A percentile compares a stretch with the other conserved stretches of the same genome.
Conservation (phyloP, 192 early-diverging fungal species). For the Anaeromyces robustus region DNA sequence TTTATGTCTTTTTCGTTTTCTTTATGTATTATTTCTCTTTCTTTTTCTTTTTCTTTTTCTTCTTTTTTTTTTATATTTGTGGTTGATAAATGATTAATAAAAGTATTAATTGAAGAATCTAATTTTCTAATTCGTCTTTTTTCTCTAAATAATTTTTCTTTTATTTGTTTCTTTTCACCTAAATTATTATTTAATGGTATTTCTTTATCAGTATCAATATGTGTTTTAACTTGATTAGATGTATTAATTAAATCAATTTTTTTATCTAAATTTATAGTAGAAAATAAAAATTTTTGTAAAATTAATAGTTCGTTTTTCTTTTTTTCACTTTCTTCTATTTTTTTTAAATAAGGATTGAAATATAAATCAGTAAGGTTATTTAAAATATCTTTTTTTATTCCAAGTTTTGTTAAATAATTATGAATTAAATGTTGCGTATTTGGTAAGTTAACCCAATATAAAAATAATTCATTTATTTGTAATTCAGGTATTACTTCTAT, state of each 20-base stretch:
- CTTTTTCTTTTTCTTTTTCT: background rate
- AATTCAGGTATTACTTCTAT: background rate
- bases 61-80: background rate
- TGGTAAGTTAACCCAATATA: background rate
- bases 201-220: too few relatives aligned
- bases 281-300: background rate
- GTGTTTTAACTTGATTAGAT: too few relatives aligned
- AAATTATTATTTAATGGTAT: too few relatives aligned
- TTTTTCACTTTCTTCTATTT: background rate
- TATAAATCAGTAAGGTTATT: background rate
- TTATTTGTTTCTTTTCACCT: background rate
- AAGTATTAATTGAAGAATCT: background rate
- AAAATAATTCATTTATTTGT: background rate
- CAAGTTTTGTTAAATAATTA: background rate
- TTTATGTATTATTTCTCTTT: background rate
- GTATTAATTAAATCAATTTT: too few relatives aligned
- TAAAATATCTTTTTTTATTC: background rate
- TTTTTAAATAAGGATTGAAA: background rate
- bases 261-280: too few relatives aligned
- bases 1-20: background rate
- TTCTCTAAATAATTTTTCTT: background rate
- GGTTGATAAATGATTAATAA: background rate
- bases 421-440: background rate
- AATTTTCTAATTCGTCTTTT: background rate
- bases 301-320: background rate